phyloP scores from a whole-genome alignment of 257 asterid genomes.

The Solanum paucissectum region DNA sequence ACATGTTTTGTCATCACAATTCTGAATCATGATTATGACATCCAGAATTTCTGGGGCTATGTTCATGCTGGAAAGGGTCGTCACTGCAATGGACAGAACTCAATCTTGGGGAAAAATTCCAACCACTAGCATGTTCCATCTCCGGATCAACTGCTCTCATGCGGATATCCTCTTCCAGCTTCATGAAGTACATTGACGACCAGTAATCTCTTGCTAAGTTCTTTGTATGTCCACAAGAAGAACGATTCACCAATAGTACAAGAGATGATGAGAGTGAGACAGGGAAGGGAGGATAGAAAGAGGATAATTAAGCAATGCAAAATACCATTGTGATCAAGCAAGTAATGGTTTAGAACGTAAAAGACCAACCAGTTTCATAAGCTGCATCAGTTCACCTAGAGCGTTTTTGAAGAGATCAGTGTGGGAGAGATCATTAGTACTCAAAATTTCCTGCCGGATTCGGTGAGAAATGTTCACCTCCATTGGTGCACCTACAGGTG shows the following conservation, averaged over 20 bases:
- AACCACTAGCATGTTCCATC: slow-evolving; percentile 26
- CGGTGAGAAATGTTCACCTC: slow-evolving; percentile 79
- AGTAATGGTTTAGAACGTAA: background rate
- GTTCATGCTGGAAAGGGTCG: slow-evolving; percentile 73
- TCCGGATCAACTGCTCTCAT: slow-evolving; percentile 29
- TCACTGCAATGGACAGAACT: slow-evolving; percentile 65
- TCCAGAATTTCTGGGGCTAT: slow-evolving; percentile 37
- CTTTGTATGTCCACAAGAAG: slow-evolving; percentile 17
- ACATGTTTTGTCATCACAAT: slow-evolving; percentile 9
- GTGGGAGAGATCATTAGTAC: slow-evolving; percentile 50
- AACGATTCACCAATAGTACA: background rate
- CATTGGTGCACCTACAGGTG: slow-evolving; percentile 51
- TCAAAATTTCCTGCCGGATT: slow-evolving; percentile 57
- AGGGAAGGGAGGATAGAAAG: background rate
- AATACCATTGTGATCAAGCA: background rate
- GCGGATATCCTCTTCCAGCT: slow-evolving; percentile 47
- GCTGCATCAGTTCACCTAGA: slow-evolving; percentile 50
- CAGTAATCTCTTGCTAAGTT: slow-evolving; percentile 64
- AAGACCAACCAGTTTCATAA: slow-evolving; percentile 64
- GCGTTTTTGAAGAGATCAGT: slow-evolving; percentile 49
- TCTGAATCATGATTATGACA: slow-evolving; percentile 30
- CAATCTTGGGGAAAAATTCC: slow-evolving; percentile 60
- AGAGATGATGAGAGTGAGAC: background rate
- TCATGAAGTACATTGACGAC: slow-evolving; percentile 60
- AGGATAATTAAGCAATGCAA: background rate